Conservation (phyloP, 2,329 filamentous ascomycete species). For the Penicillium sp. region DNA sequence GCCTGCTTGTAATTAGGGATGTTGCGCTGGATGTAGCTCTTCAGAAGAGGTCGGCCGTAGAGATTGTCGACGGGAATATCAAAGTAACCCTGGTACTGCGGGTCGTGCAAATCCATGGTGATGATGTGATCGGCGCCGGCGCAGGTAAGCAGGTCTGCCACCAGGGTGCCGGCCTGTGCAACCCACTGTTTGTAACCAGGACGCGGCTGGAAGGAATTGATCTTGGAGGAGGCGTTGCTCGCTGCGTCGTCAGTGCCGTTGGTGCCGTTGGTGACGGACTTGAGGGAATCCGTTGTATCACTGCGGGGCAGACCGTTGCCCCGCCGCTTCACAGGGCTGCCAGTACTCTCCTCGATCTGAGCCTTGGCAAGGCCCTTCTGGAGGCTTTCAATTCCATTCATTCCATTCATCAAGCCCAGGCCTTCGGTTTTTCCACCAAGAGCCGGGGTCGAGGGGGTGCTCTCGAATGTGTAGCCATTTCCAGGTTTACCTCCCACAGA, state of each 20-base stretch:
- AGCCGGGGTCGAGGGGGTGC: conserved; percentile 79
- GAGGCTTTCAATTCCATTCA: conserved; percentile 66
- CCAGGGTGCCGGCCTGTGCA: conserved; percentile 89
- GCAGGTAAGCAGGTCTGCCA: conserved; percentile 91
- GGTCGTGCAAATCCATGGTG: conserved; percentile 94
- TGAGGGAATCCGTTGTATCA: conserved; percentile 39
- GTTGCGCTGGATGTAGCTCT: conserved; percentile 70
- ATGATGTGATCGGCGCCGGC: conserved; percentile 96
- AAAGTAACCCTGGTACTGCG: conserved; percentile 98
- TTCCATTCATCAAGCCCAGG: conserved; percentile 62
- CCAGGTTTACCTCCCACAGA: conserved; percentile 44
- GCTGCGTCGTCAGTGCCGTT: conserved; percentile 63
- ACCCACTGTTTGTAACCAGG: conserved; percentile 99
- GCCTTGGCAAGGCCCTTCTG: conserved; percentile 71
- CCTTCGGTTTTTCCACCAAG: conserved; percentile 68
- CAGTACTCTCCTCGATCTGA: conserved; percentile 54
- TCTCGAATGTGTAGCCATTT: conserved; percentile 79
- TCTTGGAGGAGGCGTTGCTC: conserved; percentile 53
- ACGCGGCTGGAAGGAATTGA: conserved; percentile 70
- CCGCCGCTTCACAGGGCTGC: conserved; percentile 44
- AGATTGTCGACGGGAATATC: conserved; percentile 98
- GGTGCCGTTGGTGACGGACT: conserved; percentile 41
- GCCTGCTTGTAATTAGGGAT: conserved; percentile 81
- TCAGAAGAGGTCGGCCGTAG: conserved; percentile 62
- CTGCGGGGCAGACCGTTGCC: conserved; percentile 41